Base-by-base conservation (phyloP, 139 green algal species). In the Auxenochlorella pyrenoidosa region DNA sequence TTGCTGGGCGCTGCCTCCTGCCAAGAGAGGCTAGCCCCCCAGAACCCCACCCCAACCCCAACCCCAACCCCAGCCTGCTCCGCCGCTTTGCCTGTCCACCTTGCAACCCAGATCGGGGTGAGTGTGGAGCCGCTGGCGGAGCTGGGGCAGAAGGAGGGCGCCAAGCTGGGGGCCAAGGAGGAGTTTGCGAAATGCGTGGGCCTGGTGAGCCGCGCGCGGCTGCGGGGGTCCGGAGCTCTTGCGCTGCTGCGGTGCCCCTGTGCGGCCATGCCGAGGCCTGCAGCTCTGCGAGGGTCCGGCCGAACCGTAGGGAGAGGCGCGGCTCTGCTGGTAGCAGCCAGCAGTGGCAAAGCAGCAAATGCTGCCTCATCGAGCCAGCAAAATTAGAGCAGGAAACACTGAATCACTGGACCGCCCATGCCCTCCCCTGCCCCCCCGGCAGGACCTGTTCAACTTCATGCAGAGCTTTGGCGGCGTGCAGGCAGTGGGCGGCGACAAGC, bases 361-460 rank as follows among this genome's bases (percentile, higher is more conserved):
- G n/a, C 68, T 41, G 32, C 30, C 68, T 41, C 32, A 10, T 38
- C n/a, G n/a, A 41, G 59, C 59, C 22, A n/a, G 59, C 59, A 68
- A 28, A 68, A 12, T 3, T 30, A 63, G 18, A 63, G 54, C 54
- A 63, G 54, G 10, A 63, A 63, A 3, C 54, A 22, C 2, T 24
- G 18, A 63, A 58, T 6, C 47, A 6, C 47, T 13, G 15, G 2
- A 3, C 15, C 16, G 2, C 13, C 34, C 70, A 18, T 32, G 34
- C 70, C 19, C 70, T 76, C 63, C 28, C 54, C 54, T 24, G 15
- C 18, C 18, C 54, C 22, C 16, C 15, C 34, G 30, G 73, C 73
- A 79, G 75, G n/a, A 81, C 43, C 34, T 81, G 51, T 59, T 81
- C 43, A 60, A 81, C 26, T 93, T 86, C 71, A 93, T 93, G 90